Base-by-base conservation (phyloP, 805 yeast genomes). In the Teunomyces aglyptinius region DNA sequence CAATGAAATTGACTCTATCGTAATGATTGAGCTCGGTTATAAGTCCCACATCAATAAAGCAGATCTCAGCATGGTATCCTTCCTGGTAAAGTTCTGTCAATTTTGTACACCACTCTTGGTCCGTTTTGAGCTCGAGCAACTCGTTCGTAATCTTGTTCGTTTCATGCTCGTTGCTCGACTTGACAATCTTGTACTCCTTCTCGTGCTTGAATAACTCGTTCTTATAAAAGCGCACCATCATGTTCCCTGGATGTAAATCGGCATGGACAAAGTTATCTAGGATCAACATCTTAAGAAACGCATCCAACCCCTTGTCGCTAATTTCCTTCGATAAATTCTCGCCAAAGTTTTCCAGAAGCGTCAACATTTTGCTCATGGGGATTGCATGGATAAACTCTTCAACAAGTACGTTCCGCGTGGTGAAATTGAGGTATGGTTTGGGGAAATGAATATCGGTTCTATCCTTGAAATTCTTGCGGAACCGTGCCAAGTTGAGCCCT, bases 221-320 rank as follows among this genome's bases (percentile, higher is more conserved):
- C 54, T 81, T 81, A 54, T 83, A 75, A 56, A 87, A 83, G 41
- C 89, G 69, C 6, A 89, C 79, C 73, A 90, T 80, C 59, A 94
- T 88, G 63, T 94, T 94, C 3, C 99, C 99, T 0, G 99, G 97
- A 56, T 94, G 99, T 49, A 94, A 73, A 68, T 94, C 99, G 0
- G 98, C 92, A 64, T 94, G 99, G 38, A 91, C 89, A 64, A 94
- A 94, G 63, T 94, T 91, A 68, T 94, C 96, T 45, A 92, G 67
- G 43, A 94, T 85, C 51, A 94, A 73, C 99, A 94, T 94, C 57
- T 90, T 86, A 52, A 94, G 71, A 57, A 94, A 94, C 3, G 97
- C 87, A 62, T 94, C 96, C 19, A 94, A 80, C 6, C 96, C 87
- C 51, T 86, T 85, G 58, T 87, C 90, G 58, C 90, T 83, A 24